Conservation (phyloP, 768 basidiomycete species). For the Xerocomellus chrysenteron region DNA sequence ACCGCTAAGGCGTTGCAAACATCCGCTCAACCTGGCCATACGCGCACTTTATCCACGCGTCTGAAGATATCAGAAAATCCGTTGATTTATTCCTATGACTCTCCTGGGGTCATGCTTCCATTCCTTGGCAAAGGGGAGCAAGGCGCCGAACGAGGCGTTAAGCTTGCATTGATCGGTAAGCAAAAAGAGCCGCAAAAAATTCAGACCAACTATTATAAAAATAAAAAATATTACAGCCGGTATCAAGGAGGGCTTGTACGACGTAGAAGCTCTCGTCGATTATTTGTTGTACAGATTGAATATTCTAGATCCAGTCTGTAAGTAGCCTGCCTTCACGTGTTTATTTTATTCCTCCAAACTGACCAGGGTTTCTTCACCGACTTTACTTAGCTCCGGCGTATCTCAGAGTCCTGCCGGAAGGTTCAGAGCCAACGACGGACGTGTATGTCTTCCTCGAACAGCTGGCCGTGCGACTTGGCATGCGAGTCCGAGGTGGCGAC, state of each 20-base stretch:
- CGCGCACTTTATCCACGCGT: constrained; percentile 83
- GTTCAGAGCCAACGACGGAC: constrained; percentile 57
- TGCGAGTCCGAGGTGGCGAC: constrained; percentile 75
- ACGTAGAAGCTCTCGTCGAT: constrained; percentile 77
- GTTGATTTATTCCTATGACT: constrained; percentile 89
- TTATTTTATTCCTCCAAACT: constrained; percentile 7
- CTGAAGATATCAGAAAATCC: constrained; percentile 82
- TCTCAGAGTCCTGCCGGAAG: constrained; percentile 56
- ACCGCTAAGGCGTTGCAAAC: constrained; percentile 89
- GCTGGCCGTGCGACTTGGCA: constrained; percentile 76
- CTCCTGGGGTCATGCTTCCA: constrained; percentile 96
- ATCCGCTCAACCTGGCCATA: constrained; percentile 87
- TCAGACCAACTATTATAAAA: constrained; percentile 2
- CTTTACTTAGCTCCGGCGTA: constrained; percentile 63
- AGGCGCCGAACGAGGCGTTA: constrained; percentile 90
- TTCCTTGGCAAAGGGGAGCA: constrained; percentile 83
- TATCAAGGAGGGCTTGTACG: constrained; percentile 91
- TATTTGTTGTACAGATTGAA: constrained; percentile 88
- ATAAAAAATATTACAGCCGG: constrained; percentile 57
- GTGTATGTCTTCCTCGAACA: constrained; percentile 63
- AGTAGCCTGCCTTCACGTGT: constrained; percentile 27
- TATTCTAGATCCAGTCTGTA: constrained; percentile 68
- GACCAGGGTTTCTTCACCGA: neutral
- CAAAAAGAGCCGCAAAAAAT: constrained; percentile 21
- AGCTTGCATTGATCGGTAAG: constrained; percentile 90